A percentile compares a stretch with the other conserved stretches of the same genome.
Conservation (phyloP, 805 yeast genomes). For the Candida piceae region DNA sequence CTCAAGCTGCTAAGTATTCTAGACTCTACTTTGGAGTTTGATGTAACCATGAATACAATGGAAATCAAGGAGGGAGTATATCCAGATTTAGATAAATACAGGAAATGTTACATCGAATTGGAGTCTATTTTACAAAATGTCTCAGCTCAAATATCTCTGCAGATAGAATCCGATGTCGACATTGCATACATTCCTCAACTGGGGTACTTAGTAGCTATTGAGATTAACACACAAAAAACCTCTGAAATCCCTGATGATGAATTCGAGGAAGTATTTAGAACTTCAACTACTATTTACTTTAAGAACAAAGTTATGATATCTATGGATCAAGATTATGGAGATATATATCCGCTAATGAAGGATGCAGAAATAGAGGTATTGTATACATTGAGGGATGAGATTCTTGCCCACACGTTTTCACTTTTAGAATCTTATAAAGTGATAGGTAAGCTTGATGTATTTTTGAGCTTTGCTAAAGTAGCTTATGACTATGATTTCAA, state of each 20-base stretch:
- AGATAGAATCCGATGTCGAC: constrained; percentile 3
- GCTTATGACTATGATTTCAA: constrained; percentile 24
- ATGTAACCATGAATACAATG: constrained; percentile 23
- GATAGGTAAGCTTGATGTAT: constrained; percentile 35
- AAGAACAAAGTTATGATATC: constrained; percentile 28
- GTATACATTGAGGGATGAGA: constrained; percentile 25
- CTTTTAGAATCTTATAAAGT: constrained; percentile 18
- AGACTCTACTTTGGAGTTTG: constrained; percentile 33
- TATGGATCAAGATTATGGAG: constrained; percentile 38
- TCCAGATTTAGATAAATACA: constrained; percentile 24
- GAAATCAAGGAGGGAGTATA: constrained; percentile 29
- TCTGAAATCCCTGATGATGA: not conserved
- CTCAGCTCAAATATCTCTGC: constrained; percentile 13
- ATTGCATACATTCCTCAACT: constrained; percentile 42
- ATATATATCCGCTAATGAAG: constrained; percentile 35
- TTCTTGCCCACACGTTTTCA: constrained; percentile 9
- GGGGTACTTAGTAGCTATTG: constrained; percentile 34
- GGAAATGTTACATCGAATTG: constrained; percentile 24
- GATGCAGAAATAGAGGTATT: constrained; percentile 39
- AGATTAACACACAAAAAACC: constrained; percentile 8
- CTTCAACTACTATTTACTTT: constrained; percentile 32
- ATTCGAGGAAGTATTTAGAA: constrained; percentile 35
- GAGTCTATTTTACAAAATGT: constrained; percentile 28
- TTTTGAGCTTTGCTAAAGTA: constrained; percentile 30
- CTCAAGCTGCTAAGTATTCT: constrained; percentile 14